Conservation (phyloP, 768 basidiomycete genomes). For the Hirschioporus abietinus region DNA sequence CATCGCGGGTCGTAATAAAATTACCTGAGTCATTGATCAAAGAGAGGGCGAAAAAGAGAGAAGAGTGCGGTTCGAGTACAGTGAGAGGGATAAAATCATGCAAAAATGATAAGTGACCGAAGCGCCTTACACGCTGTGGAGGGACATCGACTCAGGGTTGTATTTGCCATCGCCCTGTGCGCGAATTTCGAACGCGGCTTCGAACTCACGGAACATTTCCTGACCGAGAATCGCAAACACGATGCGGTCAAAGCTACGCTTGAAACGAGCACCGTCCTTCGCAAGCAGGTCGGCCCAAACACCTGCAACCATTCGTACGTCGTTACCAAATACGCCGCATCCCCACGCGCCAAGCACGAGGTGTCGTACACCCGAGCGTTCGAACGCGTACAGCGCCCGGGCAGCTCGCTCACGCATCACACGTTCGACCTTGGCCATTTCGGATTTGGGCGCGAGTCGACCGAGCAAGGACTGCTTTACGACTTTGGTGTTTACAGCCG, state of each 20-base stretch:
- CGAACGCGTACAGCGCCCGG: slow-evolving; percentile 59
- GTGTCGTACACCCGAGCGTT: slow-evolving; percentile 51
- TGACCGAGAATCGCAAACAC: slow-evolving; percentile 62
- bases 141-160: background rate
- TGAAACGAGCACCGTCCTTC: slow-evolving; percentile 46
- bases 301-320: slow-evolving; percentile 48
- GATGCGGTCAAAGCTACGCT: slow-evolving; percentile 51
- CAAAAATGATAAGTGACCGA: background rate
- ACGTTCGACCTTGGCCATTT: slow-evolving; percentile 38
- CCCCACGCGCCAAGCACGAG: slow-evolving; percentile 73
- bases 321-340: slow-evolving; percentile 72
- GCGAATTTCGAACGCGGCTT: slow-evolving; percentile 26
- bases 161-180: background rate
- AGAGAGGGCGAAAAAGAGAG: background rate
- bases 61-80: background rate
- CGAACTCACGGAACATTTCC: slow-evolving; percentile 40
- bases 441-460: slow-evolving; percentile 17
- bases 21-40: background rate
- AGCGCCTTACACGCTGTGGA: background rate
- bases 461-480: slow-evolving; percentile 27
- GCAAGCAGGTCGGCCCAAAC: slow-evolving; percentile 62
- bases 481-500: slow-evolving; percentile 69
- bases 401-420: slow-evolving; percentile 70
- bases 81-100: background rate
- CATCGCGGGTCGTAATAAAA: background rate